phyloP scores from a whole-genome alignment of 2,329 filamentous ascomycete species.

The Aspergillus carbonarius region DNA sequence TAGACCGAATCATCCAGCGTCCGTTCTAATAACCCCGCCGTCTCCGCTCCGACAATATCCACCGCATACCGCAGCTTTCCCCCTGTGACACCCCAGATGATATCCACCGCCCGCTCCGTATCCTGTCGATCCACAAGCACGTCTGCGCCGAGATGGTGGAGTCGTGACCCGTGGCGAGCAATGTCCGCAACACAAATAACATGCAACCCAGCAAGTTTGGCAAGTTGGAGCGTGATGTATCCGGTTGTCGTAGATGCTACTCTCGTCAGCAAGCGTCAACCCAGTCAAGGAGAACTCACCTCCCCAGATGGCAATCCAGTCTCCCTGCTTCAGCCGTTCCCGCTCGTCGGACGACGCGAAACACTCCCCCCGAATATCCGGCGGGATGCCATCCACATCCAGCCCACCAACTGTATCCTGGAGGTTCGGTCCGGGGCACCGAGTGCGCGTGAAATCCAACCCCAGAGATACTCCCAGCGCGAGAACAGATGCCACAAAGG shows the following conservation, averaged over 20 bases:
- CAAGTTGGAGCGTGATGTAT: conserved; percentile 65
- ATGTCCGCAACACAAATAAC: conserved; percentile 67
- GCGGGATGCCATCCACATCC: conserved; percentile 51
- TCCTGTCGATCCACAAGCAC: conserved; percentile 69
- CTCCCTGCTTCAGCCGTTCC: conserved; percentile 59
- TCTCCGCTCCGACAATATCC: conserved; percentile 66
- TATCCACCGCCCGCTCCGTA: conserved; percentile 61
- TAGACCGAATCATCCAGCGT: conserved; percentile 41
- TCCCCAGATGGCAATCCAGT: conserved; percentile 75
- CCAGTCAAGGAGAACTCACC: conserved; percentile 42
- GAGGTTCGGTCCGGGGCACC: conserved; percentile 60
- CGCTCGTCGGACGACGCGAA: conserved; percentile 53
- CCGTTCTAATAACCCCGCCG: conserved; percentile 58
- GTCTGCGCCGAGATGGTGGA: conserved; percentile 58
- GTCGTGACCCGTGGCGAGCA: conserved; percentile 62
- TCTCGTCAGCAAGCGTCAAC: conserved; percentile 11
- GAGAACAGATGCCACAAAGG: conserved; percentile 67
- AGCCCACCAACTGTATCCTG: conserved; percentile 51
- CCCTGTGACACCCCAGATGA: conserved; percentile 60
- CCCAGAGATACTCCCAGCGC: conserved; percentile 69
- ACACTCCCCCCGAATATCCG: conserved; percentile 64
- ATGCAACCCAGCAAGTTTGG: conserved; percentile 63
- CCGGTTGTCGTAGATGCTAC: conserved; percentile 67
- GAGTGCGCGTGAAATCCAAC: conserved; percentile 55
- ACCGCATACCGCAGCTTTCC: conserved; percentile 64